These are phyloP conservation scores for Zarea fungicola DNA, from an alignment of 2,329 filamentous ascomycete species.

Conservation along the genomic window DNA sequence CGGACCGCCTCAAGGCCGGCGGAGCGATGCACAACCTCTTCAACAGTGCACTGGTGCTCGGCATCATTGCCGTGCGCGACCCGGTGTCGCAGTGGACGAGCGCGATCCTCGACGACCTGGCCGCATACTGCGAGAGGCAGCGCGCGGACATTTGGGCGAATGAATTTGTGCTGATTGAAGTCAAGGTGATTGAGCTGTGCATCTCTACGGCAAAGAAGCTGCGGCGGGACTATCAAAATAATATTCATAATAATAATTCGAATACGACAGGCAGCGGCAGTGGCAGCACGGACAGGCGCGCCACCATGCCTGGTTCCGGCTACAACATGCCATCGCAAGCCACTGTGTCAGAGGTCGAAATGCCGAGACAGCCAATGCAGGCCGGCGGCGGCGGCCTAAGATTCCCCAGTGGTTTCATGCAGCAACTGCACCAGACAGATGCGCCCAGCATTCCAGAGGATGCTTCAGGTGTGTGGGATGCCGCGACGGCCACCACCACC, in stretches of 20 bases:
- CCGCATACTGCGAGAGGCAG: slow-evolving; percentile 36
- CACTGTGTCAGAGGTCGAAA: neutral
- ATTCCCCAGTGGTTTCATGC: neutral
- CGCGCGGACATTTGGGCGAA: slow-evolving; percentile 35
- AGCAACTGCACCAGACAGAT: neutral
- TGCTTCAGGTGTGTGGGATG: neutral
- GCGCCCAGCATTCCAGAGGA: neutral
- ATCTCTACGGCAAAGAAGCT: slow-evolving; percentile 22
- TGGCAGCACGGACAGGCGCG: neutral
- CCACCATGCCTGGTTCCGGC: neutral
- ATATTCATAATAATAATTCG: too few relatives aligned
- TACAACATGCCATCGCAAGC: neutral
- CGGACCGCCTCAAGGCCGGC: slow-evolving; percentile 29
- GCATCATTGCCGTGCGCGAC: slow-evolving; percentile 26
- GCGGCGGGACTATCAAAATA: too few relatives aligned
- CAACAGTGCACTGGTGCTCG: slow-evolving; percentile 35
- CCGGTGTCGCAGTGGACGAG: slow-evolving; percentile 17
- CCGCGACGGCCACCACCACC: neutral
- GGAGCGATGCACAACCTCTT: slow-evolving; percentile 34
- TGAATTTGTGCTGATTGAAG: slow-evolving; percentile 35
- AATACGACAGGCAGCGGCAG: too few relatives aligned
- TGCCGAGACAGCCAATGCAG: neutral
- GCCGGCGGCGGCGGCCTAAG: neutral
- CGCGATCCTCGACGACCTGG: slow-evolving; percentile 31
- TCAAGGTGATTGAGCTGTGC: slow-evolving; percentile 38